phyloP scores from a whole-genome alignment of 768 basidiomycete species.

The Phylloporus sp. region DNA sequence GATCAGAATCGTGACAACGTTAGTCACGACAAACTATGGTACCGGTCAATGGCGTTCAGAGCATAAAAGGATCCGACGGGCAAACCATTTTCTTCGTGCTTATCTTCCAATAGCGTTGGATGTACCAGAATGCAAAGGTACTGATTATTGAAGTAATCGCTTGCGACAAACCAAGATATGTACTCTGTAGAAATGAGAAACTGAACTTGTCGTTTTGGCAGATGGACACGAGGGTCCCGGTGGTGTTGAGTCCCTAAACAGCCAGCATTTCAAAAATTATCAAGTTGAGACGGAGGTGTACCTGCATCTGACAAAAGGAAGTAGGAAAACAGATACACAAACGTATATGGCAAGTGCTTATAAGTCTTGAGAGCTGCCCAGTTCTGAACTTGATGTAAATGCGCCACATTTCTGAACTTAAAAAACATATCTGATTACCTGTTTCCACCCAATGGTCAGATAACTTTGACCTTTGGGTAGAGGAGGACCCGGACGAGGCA shows the following conservation, averaged over 20 bases:
- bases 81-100: conserved; percentile 76
- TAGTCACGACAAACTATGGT: conserved; percentile 67
- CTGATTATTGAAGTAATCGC: conserved; percentile 71
- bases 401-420: no score
- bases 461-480: conserved; percentile 76
- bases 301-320: conserved; percentile 74
- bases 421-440: conserved; percentile 38
- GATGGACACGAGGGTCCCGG: conserved; percentile 68
- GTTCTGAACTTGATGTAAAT: conserved; percentile 43
- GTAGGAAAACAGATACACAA: conserved; percentile 71
- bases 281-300: conserved; percentile 1
- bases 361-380: conserved; percentile 75
- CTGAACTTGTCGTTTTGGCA: conserved; percentile 78
- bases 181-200: conserved; percentile 80
- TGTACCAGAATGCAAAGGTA: conserved; percentile 79
- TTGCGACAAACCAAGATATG: conserved; percentile 73
- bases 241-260: conserved; percentile 72
- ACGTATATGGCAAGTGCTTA: conserved; percentile 75
- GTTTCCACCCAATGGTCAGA: conserved; percentile 83
- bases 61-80: not conserved
- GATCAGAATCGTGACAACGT: conserved; percentile 70
- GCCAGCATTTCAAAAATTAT: not conserved
- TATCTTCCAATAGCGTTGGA: conserved; percentile 76
- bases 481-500: conserved; percentile 74
- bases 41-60: not conserved